These are phyloP conservation scores for Tremella yokohamensis DNA, from an alignment of 768 basidiomycete species.

Conservation along the genomic window DNA sequence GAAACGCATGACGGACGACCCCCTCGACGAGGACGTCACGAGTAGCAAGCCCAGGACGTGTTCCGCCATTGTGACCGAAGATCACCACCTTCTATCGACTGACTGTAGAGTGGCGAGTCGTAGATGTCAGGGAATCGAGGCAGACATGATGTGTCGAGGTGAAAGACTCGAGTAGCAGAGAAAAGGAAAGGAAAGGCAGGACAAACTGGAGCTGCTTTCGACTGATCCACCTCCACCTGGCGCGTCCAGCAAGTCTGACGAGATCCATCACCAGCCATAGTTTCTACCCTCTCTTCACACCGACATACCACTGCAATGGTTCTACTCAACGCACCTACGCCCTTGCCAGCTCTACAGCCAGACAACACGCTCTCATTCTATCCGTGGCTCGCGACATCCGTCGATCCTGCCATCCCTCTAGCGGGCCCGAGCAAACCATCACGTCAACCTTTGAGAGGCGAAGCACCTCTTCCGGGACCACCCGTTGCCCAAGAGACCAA, in stretches of 20 bases:
- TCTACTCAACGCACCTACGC: neutral
- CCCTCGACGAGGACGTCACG: constrained; percentile 72
- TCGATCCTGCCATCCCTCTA: neutral
- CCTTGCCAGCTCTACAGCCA: neutral
- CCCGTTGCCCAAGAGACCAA: neutral
- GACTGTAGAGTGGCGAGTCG: too few species aligned
- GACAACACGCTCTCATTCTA: constrained; percentile 6
- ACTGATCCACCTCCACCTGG: too few species aligned
- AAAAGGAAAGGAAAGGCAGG: too few species aligned
- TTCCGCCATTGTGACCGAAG: constrained; percentile 29
- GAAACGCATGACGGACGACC: constrained; percentile 81
- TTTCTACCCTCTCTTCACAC: too few species aligned
- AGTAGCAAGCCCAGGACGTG: constrained; percentile 71
- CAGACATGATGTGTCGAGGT: too few species aligned
- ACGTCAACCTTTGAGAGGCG: neutral
- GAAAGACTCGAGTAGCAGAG: too few species aligned
- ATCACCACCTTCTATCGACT: too few species aligned
- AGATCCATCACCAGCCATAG: too few species aligned
- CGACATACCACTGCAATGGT: neutral
- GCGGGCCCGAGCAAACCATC: neutral
- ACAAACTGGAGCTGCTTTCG: too few species aligned
- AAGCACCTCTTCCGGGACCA: neutral
- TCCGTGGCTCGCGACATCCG: neutral
- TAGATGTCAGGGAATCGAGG: too few species aligned
- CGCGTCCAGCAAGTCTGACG: too few species aligned